Evolutionary conservation across 73 alveolate species (phyloP).

Genomic region (Tetrahymena elliotti): DNA sequence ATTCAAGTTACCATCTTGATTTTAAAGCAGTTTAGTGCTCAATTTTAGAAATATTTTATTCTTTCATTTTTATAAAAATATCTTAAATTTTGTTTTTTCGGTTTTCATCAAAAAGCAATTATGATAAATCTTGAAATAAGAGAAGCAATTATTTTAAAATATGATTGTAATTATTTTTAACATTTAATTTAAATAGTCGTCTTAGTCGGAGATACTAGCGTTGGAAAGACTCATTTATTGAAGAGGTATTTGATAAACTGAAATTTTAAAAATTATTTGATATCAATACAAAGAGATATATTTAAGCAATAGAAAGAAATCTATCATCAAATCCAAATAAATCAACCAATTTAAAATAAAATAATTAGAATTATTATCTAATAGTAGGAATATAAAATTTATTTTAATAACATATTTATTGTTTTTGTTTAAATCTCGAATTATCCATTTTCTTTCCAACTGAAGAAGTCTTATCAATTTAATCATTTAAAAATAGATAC

Average conservation of each 20-base stretch:
- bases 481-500: slow-evolving; percentile 48
- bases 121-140: neutral
- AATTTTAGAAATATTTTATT: neutral
- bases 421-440: no score
- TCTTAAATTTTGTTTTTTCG: neutral
- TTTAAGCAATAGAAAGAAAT: neutral
- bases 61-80: no score
- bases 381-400: no score
- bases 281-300: neutral
- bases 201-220: slow-evolving; percentile 78
- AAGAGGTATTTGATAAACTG: slow-evolving; percentile 24
- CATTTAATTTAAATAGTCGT: slow-evolving; percentile 39
- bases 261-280: neutral
- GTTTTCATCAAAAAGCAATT: neutral
- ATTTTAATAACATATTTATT: no score
- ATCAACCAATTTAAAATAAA: neutral
- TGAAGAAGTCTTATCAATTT: no score
- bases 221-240: slow-evolving; percentile 62
- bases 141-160: neutral
- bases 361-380: no score
- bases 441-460: no score
- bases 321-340: neutral
- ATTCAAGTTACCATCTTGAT: neutral
- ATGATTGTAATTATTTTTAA: neutral
- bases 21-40: neutral